Evolutionary conservation across 2,329 filamentous ascomycete genomes (phyloP).

Genomic region (Exutisphaerella laricina): DNA sequence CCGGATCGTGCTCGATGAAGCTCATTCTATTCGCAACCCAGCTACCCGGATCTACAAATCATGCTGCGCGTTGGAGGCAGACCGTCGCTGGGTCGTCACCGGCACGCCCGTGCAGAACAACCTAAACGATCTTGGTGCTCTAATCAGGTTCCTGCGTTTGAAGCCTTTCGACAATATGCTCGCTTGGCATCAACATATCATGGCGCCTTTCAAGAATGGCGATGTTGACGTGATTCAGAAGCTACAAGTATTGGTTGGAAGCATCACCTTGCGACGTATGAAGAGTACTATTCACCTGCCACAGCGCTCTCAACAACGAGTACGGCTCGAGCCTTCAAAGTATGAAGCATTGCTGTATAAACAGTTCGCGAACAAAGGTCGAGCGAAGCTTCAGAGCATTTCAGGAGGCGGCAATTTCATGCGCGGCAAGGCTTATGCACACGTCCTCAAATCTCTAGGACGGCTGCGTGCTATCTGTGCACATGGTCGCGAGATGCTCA

Average conservation of each 20-base stretch:
- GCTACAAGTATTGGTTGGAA: conserved; percentile 82
- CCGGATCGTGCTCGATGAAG: conserved; percentile 88
- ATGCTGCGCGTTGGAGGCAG: conserved; percentile 70
- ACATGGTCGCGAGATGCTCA: conserved; percentile 86
- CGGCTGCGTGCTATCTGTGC: conserved; percentile 86
- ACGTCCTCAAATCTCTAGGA: conserved; percentile 86
- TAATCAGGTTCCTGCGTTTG: conserved; percentile 79
- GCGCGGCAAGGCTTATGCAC: conserved; percentile 77
- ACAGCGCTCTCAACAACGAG: conserved; percentile 63
- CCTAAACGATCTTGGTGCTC: conserved; percentile 78
- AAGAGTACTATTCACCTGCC: conserved; percentile 89
- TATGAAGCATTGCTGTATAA: conserved; percentile 76
- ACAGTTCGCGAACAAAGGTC: conserved; percentile 74
- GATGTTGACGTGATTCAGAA: conserved; percentile 79
- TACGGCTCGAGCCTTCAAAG: conserved; percentile 67
- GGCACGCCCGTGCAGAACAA: conserved; percentile 94
- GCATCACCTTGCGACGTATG: conserved; percentile 83
- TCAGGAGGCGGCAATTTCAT: conserved; percentile 49
- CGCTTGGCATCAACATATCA: conserved; percentile 73
- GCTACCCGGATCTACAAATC: conserved; percentile 77
- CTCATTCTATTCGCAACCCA: conserved; percentile 87
- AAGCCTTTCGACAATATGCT: conserved; percentile 75
- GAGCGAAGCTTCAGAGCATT: conserved; percentile 72
- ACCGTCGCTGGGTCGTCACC: conserved; percentile 92
- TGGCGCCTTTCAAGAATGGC: conserved; percentile 78